Base-by-base conservation (phyloP, 352 stramenopile genomes). In the Pythium dissimile region DNA sequence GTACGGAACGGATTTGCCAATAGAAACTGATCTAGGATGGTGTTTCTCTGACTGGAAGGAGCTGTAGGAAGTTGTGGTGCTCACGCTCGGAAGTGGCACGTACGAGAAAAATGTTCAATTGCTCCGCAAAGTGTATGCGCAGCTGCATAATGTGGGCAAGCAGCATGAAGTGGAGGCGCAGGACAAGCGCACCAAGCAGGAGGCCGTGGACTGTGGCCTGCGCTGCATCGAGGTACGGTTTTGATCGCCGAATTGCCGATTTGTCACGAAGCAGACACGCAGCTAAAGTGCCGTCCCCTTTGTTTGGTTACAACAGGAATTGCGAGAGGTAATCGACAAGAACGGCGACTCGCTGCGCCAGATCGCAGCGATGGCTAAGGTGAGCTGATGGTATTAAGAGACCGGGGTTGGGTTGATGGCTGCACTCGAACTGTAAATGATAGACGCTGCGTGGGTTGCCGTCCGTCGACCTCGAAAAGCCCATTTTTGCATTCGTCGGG, bases 401-500 rank as follows among this genome's bases (percentile, higher is more conserved):
- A n/a, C n/a, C n/a, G n/a, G n/a, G n/a, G n/a, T n/a, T 45, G n/a
- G n/a, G 38, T 28, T 45, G 38, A 45, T 20, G 20, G 16, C 5
- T 3, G 9, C 15, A 28, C 21, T n/a, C n/a, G n/a, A n/a, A n/a
- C 18, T 21, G 35, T 21, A 42, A 23, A 23, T n/a, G 23, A 23
- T 43, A 92, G 83, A 76, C 75, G 16, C 64, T 95, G 48, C 83
- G 85, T 50, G 79, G 77, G 3, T 59, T 95, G 23, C 85, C 85
- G 46, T 81, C 79, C 26, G 77, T 95, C 13, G 83, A 95, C 48
- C 53, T 95, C 12, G 75, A 89, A 2, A 86, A 84, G 20, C 79
- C 85, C 15, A 89, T 93, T 48, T 93, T 95, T 56, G 84, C 83
- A 5, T 91, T 95, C 34, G 85, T 93, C 12, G 85, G 85, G 12